Evolutionary conservation across 75 land plant species (phyloP).

Genomic region (Pseudotsuga menziesii): DNA sequence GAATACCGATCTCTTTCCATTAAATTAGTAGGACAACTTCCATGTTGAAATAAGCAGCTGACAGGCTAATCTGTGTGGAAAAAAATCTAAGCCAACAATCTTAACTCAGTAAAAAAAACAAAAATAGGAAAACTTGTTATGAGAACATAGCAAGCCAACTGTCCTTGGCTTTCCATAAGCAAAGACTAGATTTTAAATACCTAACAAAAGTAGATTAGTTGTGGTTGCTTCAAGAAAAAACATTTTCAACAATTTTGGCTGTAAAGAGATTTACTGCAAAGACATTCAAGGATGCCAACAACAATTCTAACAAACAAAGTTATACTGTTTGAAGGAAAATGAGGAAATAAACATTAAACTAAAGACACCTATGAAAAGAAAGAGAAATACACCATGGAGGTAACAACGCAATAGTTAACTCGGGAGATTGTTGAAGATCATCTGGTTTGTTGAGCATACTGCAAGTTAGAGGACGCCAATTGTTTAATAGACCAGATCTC

Average conservation of each 20-base stretch:
- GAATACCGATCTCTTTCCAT: neutral
- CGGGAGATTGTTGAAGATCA: no score
- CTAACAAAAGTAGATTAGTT: neutral
- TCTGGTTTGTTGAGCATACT: no score
- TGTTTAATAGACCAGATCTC: no score
- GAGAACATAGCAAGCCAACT: neutral
- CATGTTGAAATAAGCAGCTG: neutral
- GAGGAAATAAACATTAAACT: neutral
- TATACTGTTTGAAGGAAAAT: neutral
- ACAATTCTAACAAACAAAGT: neutral
- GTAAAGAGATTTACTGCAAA: neutral
- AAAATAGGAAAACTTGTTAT: neutral
- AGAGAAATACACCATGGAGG: no score
- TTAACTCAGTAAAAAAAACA: neutral
- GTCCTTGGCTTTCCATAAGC: neutral
- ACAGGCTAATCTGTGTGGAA: neutral
- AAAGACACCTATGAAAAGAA: no score
- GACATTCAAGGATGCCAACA: neutral
- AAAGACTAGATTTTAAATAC: neutral
- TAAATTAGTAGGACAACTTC: neutral
- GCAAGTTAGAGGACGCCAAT: no score
- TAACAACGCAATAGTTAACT: no score
- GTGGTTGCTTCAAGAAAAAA: neutral
- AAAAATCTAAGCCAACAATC: neutral
- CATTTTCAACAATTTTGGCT: neutral